Evolutionary conservation across 2,329 filamentous ascomycete genomes (phyloP).

Genomic region (Plenodomus tracheiphilus): DNA sequence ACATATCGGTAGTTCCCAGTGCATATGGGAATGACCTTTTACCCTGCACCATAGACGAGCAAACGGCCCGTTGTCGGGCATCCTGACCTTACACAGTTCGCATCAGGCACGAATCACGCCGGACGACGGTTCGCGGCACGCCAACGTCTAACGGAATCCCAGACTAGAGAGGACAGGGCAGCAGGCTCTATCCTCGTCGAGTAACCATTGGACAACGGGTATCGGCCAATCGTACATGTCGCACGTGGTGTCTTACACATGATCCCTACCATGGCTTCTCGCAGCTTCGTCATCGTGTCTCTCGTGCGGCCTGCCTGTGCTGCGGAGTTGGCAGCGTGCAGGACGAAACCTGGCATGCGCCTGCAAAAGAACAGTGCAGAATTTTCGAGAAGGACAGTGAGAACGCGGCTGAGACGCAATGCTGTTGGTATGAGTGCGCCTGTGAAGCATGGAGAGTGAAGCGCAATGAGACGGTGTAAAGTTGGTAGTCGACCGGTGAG

Average conservation of each 20-base stretch:
- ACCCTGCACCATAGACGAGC: background rate
- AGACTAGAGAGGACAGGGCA: background rate
- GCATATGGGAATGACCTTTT: no score
- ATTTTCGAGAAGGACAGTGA: background rate
- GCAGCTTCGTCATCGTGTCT: slow-evolving; percentile 22
- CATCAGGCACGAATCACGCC: background rate
- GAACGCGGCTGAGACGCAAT: background rate
- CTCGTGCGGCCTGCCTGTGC: background rate
- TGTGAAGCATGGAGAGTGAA: background rate
- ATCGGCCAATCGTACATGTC: slow-evolving; percentile 9
- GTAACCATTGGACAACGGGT: slow-evolving; percentile 3
- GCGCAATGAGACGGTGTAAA: background rate
- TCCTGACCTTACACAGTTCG: background rate
- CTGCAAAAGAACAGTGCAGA: background rate
- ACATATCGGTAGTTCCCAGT: no score
- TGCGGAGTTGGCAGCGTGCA: slow-evolving; percentile 27
- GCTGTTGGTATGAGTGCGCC: slow-evolving; percentile 2
- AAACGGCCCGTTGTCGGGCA: slow-evolving; percentile 14
- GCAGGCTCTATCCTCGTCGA: slow-evolving; percentile 12
- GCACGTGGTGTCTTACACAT: slow-evolving; percentile 13
- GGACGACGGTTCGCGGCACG: slow-evolving; percentile 8
- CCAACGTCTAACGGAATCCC: slow-evolving; percentile 6
- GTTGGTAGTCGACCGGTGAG: slow-evolving; percentile 8
- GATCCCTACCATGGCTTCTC: slow-evolving; percentile 11
- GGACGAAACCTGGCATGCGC: slow-evolving; percentile 15